Base-by-base conservation (phyloP, 2,329 filamentous ascomycete genomes). In the Xylaria sp. region DNA sequence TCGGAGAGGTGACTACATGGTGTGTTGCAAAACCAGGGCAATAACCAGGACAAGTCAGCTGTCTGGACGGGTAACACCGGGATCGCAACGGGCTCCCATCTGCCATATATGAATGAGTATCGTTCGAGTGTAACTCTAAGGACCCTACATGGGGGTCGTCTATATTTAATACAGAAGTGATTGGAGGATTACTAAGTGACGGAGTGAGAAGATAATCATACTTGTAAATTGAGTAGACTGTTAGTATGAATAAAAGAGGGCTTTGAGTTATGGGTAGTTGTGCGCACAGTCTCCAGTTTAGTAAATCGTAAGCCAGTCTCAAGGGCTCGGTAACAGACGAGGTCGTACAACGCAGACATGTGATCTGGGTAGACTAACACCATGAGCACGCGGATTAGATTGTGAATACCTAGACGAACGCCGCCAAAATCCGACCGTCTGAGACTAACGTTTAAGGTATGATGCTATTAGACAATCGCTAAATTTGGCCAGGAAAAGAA, bases 1-100 rank as follows among this genome's bases (percentile, higher is more conserved):
- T 34, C 32, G 27, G 53, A 32, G 59, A 63, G 53, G 54, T 55
- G 60, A 55, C 45, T 57, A 51, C 58, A 30, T 62, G 47, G 61
- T 59, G 65, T 45, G 57, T 55, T 63, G 60, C 48, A 60, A 70
- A 67, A 62, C 56, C 56, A 57, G 56, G 61, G 61, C 56, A 12
- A 9, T 39, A 64, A 68, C 67, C 62, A 48, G 61, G 60, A 71
- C 64, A 59, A 14, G 36, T 62, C 51, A 63, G 47, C 47, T 50
- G 42, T 48, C 34, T 67, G 45, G 59, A 59, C 53, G 45, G 42
- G 17, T 27, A 56, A 34, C 54, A 48, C 57, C 58, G 30, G 61
- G 53, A 50, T 53, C 32, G 47, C 19, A 70, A 59, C 45, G 36
- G 61, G 30, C 14, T 45, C 58, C 39, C 62, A 60, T 64, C 45